Conservation (phyloP, 805 yeast genomes). For the Candida khao-thaluensis region DNA sequence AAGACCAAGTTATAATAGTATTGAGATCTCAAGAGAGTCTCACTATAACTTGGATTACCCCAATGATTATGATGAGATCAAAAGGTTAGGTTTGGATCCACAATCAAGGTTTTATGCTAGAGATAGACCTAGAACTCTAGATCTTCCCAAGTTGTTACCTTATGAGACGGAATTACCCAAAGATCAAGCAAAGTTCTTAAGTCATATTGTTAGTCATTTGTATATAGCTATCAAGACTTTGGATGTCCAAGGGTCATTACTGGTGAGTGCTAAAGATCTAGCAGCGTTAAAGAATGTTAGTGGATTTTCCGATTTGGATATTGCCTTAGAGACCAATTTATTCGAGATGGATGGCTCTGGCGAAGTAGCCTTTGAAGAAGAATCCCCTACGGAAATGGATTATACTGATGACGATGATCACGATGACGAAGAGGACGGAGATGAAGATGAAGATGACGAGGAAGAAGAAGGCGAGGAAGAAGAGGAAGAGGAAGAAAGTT, state of each 20-base stretch:
- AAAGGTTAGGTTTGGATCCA: slow-evolving; percentile 30
- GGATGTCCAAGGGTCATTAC: slow-evolving; percentile 70
- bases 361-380: slow-evolving; percentile 4
- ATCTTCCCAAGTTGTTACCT: slow-evolving; percentile 56
- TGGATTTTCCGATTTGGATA: slow-evolving; percentile 39
- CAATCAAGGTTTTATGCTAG: slow-evolving; percentile 39
- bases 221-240: slow-evolving; percentile 73
- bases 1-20: slow-evolving; percentile 32
- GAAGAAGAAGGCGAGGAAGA: slow-evolving; percentile 33
- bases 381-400: slow-evolving; percentile 5
- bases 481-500: slow-evolving; percentile 41
- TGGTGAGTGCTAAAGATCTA: slow-evolving; percentile 66
- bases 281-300: slow-evolving; percentile 39
- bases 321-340: slow-evolving; percentile 55
- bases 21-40: slow-evolving; percentile 28
- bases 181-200: slow-evolving; percentile 70
- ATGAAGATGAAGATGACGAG: slow-evolving; percentile 17
- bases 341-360: slow-evolving; percentile 29
- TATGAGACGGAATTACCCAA: slow-evolving; percentile 66
- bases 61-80: slow-evolving; percentile 32
- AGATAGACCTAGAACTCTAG: slow-evolving; percentile 39
- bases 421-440: slow-evolving; percentile 20
- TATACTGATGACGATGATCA: slow-evolving; percentile 20
- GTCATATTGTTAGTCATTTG: slow-evolving; percentile 77
- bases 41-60: slow-evolving; percentile 56